Percentiles rank a stretch among this genome's conserved stretches.
Evolutionary conservation across 441 rosid species (phyloP).

Genomic region (Pelargonium cotyledonis): DNA sequence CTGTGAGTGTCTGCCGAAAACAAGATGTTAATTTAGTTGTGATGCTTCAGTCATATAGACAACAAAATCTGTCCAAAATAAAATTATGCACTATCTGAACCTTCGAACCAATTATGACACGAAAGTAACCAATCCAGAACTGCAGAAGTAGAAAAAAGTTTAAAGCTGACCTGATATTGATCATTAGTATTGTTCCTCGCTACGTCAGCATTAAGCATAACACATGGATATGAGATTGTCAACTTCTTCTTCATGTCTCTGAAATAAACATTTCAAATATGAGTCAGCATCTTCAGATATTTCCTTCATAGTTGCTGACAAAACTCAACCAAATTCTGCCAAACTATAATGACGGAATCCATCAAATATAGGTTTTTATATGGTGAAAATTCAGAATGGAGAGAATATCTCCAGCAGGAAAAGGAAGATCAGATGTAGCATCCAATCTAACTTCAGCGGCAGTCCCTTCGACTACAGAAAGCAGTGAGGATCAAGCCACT

Average conservation of each 20-base stretch:
- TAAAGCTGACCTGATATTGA: constrained; percentile 74
- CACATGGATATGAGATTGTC: constrained; percentile 95
- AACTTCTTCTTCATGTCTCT: constrained; percentile 84
- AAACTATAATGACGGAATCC: not conserved
- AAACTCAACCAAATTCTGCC: not conserved
- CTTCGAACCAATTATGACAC: not conserved
- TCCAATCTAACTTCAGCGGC: not conserved
- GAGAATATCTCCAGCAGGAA: too few species aligned
- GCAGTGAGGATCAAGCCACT: too few species aligned
- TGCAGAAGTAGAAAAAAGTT: constrained; percentile 15
- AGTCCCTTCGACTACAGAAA: too few species aligned
- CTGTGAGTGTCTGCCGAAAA: constrained; percentile 65
- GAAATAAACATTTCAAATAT: constrained; percentile 28
- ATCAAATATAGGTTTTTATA: too few species aligned
- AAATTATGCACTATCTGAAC: not conserved
- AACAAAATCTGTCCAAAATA: constrained; percentile 15
- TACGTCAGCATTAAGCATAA: constrained; percentile 96
- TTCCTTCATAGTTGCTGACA: constrained; percentile 17
- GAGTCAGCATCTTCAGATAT: constrained; percentile 24
- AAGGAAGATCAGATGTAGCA: not conserved
- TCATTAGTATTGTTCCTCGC: constrained; percentile 95
- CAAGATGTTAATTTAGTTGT: constrained; percentile 16
- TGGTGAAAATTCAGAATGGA: too few species aligned
- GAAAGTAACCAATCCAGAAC: constrained; percentile 12
- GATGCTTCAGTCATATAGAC: constrained; percentile 14